phyloP scores from a whole-genome alignment of 441 rosid species.

The Jatropha multifida region DNA sequence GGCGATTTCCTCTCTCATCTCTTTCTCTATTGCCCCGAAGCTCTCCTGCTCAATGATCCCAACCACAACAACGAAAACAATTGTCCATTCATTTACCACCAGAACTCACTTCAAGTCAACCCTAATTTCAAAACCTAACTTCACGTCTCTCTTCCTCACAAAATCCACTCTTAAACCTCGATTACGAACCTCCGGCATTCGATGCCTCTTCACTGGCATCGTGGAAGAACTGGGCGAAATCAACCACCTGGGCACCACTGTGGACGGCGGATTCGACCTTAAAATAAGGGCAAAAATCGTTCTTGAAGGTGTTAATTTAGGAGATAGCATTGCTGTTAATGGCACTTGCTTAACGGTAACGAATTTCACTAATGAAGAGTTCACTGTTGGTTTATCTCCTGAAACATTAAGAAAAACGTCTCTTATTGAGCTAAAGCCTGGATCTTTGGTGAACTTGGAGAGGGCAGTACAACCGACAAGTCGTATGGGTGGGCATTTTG shows the following conservation, averaged over 20 bases:
- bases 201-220: conserved; percentile 79
- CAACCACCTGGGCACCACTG: conserved; percentile 46
- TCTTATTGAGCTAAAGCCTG: conserved; percentile 55
- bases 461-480: conserved; percentile 76
- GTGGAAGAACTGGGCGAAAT: conserved; percentile 83
- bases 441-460: conserved; percentile 85
- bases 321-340: conserved; percentile 82
- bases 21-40: conserved; percentile 25
- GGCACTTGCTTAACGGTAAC: conserved; percentile 94
- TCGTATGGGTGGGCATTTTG: conserved; percentile 93
- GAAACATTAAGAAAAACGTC: conserved; percentile 82
- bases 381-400: conserved; percentile 68
- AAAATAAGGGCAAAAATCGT: conserved; percentile 58
- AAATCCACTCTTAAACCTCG: conserved; percentile 19
- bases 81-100: conserved; percentile 11
- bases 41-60: conserved; percentile 17
- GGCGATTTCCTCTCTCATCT: conserved; percentile 33
- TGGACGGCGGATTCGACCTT: conserved; percentile 60
- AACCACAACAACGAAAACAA: background rate
- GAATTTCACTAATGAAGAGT: conserved; percentile 51
- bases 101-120: conserved; percentile 22
- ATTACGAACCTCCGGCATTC: conserved; percentile 25
- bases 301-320: conserved; percentile 59
- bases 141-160: conserved; percentile 28
- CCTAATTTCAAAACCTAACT: conserved; percentile 24